phyloP scores from a whole-genome alignment of 225 moss, liverwort and hornwort species.

The Lunularia cruciata region DNA sequence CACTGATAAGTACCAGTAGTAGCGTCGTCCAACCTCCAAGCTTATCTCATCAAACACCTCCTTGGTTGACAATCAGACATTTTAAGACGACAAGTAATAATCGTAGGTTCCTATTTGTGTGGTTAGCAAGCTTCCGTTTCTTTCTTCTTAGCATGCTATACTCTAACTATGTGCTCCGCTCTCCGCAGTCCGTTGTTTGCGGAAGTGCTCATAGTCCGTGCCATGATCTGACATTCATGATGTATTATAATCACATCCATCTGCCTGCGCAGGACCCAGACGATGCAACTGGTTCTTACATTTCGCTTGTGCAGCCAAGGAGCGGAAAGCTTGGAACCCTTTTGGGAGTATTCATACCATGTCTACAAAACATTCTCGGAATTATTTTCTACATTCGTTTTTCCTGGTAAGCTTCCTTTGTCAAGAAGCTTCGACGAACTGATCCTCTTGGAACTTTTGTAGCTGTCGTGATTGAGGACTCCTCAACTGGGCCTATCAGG shows the following conservation, averaged over 20 bases:
- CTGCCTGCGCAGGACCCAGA: conserved; percentile 48
- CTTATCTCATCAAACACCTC: too few relatives aligned
- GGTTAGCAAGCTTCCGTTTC: too few relatives aligned
- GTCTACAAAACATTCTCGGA: conserved; percentile 96
- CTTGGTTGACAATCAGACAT: too few relatives aligned
- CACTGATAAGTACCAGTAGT: too few relatives aligned
- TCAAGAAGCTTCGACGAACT: not conserved
- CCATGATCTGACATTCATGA: not conserved
- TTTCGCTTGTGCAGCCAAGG: conserved; percentile 64
- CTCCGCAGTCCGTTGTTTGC: not conserved
- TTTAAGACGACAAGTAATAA: too few relatives aligned
- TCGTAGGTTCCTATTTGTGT: too few relatives aligned
- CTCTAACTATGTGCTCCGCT: too few relatives aligned
- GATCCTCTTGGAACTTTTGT: not conserved
- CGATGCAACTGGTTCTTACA: conserved; percentile 37
- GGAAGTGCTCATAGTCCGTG: not conserved
- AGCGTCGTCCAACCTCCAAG: too few relatives aligned
- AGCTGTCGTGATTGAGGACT: too few relatives aligned
- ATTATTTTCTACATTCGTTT: conserved; percentile 97
- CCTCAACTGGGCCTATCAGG: too few relatives aligned
- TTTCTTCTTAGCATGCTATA: too few relatives aligned
- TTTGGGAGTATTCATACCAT: conserved; percentile 96
- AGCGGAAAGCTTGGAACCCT: conserved; percentile 91
- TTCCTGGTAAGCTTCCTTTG: conserved; percentile 62
- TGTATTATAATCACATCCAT: conserved; percentile 19